Conservation (phyloP, 768 basidiomycete genomes). For the Cubamyces sp. region DNA sequence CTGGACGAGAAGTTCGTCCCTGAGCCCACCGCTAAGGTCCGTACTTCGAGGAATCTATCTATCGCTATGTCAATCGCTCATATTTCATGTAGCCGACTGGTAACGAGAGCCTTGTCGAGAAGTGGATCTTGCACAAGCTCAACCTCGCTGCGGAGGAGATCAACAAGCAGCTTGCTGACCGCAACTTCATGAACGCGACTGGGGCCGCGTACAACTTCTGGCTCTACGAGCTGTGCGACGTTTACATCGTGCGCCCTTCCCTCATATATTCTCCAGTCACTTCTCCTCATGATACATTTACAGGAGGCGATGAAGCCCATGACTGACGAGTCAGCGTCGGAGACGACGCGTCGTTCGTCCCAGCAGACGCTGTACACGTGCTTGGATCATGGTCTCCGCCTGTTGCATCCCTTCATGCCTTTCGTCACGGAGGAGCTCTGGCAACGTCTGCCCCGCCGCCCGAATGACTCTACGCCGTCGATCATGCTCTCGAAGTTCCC, state of each 20-base stretch:
- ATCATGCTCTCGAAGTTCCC: slow-evolving; percentile 93
- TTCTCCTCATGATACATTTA: slow-evolving; percentile 14
- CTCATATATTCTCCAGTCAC: neutral
- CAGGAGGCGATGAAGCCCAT: slow-evolving; percentile 99
- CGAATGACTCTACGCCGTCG: slow-evolving; percentile 79
- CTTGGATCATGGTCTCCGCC: slow-evolving; percentile 84
- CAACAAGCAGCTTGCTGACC: slow-evolving; percentile 71
- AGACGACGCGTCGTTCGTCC: slow-evolving; percentile 72
- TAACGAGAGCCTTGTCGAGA: slow-evolving; percentile 88
- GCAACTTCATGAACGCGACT: slow-evolving; percentile 95
- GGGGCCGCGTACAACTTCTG: slow-evolving; percentile 89
- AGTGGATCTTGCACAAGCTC: slow-evolving; percentile 95
- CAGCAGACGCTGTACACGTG: slow-evolving; percentile 97
- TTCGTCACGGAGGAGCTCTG: slow-evolving; percentile 98
- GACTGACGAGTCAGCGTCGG: slow-evolving; percentile 77
- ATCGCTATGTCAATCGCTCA: neutral
- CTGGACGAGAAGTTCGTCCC: slow-evolving; percentile 86
- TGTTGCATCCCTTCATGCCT: slow-evolving; percentile 99
- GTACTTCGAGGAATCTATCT: slow-evolving; percentile 18
- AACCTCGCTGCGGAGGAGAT: slow-evolving; percentile 79
- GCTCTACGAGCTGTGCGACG: slow-evolving; percentile 99
- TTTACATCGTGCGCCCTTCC: slow-evolving; percentile 81
- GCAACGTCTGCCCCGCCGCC: slow-evolving; percentile 90
- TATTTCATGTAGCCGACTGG: slow-evolving; percentile 69
- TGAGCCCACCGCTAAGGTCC: slow-evolving; percentile 65